Evolutionary conservation across 2,329 filamentous ascomycete genomes (phyloP).

Genomic region (Rutstroemia sp.): DNA sequence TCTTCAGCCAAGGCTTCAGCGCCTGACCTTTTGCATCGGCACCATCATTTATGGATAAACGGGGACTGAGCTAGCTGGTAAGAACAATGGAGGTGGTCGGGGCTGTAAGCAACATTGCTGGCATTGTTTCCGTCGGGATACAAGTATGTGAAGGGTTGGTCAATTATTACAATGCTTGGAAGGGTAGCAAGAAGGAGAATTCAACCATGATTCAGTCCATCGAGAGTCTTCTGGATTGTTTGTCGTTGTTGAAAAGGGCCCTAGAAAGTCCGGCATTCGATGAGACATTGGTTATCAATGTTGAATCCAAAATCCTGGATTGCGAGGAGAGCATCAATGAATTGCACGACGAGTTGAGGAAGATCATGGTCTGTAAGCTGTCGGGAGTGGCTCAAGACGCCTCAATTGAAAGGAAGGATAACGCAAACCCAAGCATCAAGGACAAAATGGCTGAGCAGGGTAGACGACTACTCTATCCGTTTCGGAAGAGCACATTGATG

Average conservation of each 20-base stretch:
- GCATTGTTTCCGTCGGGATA: conserved; percentile 4
- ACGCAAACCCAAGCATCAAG: not conserved
- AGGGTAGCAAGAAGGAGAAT: conserved; percentile 6
- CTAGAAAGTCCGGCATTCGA: not conserved
- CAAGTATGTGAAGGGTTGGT: conserved; percentile 4
- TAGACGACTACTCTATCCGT: conserved; percentile 13
- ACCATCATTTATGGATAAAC: no score
- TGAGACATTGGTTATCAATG: not conserved
- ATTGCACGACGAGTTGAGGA: conserved; percentile 2
- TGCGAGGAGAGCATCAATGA: conserved; percentile 5
- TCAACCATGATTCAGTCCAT: conserved; percentile 1
- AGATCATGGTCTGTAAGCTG: conserved; percentile 2
- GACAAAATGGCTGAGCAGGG: conserved; percentile 10
- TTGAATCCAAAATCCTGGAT: conserved; percentile 1
- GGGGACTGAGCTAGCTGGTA: not conserved
- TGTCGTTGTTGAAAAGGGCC: not conserved
- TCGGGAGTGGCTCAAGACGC: not conserved
- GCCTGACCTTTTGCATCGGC: no score
- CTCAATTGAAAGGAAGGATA: not conserved
- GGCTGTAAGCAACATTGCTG: conserved; percentile 6
- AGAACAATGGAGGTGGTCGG: conserved; percentile 2
- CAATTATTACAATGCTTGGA: conserved; percentile 6
- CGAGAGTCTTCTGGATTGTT: not conserved
- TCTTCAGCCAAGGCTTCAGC: no score
- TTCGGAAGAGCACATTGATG: conserved; percentile 14